These are phyloP conservation scores for Cucumis hystrix DNA, from an alignment of 306 rosid genomes.

Conservation along the genomic window DNA sequence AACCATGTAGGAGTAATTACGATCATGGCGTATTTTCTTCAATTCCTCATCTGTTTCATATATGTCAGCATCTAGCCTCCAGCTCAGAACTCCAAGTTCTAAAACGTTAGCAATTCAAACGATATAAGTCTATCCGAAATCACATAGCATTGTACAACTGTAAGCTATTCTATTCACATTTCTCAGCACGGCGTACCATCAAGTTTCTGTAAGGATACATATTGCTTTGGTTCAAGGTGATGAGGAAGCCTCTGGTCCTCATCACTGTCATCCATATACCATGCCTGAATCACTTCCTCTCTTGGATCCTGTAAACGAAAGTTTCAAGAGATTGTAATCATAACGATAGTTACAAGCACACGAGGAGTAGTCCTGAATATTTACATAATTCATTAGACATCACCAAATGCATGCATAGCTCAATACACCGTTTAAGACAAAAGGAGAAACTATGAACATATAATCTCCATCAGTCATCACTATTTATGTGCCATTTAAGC, in stretches of 20 bases:
- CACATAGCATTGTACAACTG: constrained; percentile 1
- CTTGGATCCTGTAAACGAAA: constrained; percentile 52
- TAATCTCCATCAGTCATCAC: not conserved
- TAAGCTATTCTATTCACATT: not conserved
- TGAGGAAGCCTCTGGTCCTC: constrained; percentile 96
- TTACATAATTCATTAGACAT: not conserved
- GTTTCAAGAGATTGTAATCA: not conserved
- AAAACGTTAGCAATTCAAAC: constrained; percentile 15
- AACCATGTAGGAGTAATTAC: constrained; percentile 85
- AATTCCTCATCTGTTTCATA: constrained; percentile 73
- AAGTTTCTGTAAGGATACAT: constrained; percentile 65
- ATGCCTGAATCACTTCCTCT: constrained; percentile 92
- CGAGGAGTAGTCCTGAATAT: not conserved
- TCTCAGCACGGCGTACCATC: constrained; percentile 32
- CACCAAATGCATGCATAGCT: constrained; percentile 8
- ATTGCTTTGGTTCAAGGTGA: constrained; percentile 78
- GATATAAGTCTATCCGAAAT: not conserved
- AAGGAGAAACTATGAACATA: not conserved
- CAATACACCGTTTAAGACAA: constrained; percentile 3
- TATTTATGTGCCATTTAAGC: not conserved
- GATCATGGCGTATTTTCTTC: constrained; percentile 83
- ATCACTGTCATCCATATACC: constrained; percentile 92
- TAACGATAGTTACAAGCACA: not conserved
- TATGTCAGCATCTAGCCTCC: constrained; percentile 80
- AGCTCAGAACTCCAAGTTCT: constrained; percentile 99